Evolutionary conservation across 176 grass and related monocot species (phyloP).

Genomic region (Paspalum notatum): DNA sequence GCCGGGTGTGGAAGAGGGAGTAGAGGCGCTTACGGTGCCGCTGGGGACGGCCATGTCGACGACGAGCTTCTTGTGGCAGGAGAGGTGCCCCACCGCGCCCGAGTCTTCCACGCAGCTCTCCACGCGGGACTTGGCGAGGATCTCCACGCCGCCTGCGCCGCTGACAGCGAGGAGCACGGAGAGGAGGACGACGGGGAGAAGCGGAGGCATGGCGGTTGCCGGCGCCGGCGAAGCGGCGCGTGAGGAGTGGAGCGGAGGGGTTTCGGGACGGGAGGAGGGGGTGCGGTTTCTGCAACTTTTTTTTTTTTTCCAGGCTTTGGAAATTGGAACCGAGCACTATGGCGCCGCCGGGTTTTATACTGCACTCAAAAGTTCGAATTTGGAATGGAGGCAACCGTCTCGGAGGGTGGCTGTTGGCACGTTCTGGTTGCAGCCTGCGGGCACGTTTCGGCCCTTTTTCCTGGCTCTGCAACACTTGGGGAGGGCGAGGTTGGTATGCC

Average conservation of each 20-base stretch:
- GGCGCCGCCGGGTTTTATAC: no score
- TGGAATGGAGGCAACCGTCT: no score
- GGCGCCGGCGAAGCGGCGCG: not conserved
- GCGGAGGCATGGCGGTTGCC: conserved; percentile 4
- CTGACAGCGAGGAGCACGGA: conserved; percentile 5
- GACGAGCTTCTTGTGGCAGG: conserved; percentile 71
- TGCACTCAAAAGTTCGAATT: no score
- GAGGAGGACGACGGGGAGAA: conserved; percentile 2
- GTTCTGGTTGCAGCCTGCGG: no score
- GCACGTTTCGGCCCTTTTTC: no score
- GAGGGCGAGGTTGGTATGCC: no score
- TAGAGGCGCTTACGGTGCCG: conserved; percentile 44
- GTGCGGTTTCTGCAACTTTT: not conserved
- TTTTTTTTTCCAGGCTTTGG: not conserved
- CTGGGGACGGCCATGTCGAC: conserved; percentile 72
- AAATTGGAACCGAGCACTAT: no score
- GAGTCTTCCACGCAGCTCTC: conserved; percentile 54
- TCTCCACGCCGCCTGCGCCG: conserved; percentile 35
- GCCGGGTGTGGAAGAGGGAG: not conserved
- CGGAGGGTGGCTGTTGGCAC: no score
- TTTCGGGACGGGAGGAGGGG: not conserved
- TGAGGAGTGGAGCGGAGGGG: no score
- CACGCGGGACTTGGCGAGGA: conserved; percentile 77
- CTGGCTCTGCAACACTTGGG: no score
- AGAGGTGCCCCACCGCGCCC: conserved; percentile 40